Conservation (phyloP, 2,329 filamentous ascomycete genomes). For the Penicillium sp. region DNA sequence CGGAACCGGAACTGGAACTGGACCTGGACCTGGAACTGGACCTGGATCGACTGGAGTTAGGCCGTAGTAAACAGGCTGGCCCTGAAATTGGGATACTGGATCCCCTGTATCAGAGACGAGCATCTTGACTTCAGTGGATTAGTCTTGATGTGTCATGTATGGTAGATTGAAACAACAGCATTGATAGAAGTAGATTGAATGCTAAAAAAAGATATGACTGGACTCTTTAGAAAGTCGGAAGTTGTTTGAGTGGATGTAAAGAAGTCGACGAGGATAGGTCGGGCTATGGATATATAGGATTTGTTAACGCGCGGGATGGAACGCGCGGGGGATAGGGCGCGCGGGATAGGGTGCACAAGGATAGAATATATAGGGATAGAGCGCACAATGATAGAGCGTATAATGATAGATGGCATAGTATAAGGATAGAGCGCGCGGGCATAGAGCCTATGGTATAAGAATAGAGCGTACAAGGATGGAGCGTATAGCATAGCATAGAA, state of each 20-base stretch:
- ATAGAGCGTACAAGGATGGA: no score
- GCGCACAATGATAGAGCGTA: neutral
- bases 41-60: neutral
- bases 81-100: no score
- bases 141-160: neutral
- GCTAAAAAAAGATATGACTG: no score
- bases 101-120: neutral
- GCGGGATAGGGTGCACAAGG: no score
- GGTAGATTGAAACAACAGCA: neutral
- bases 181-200: neutral
- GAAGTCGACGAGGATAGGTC: neutral
- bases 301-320: neutral
- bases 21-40: neutral
- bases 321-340: neutral
- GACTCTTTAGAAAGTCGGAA: neutral
- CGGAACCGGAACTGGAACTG: neutral
- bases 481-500: no score
- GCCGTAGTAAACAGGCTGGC: neutral
- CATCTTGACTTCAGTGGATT: neutral
- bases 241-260: neutral
- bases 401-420: no score
- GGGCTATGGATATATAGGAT: neutral
- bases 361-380: no score
- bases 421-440: no score
- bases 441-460: no score